Percentiles rank a stretch among this genome's conserved stretches.
Evolutionary conservation across 164 flowering plant genomes (phyloP).

Genomic region (Cinnamomum chago): DNA sequence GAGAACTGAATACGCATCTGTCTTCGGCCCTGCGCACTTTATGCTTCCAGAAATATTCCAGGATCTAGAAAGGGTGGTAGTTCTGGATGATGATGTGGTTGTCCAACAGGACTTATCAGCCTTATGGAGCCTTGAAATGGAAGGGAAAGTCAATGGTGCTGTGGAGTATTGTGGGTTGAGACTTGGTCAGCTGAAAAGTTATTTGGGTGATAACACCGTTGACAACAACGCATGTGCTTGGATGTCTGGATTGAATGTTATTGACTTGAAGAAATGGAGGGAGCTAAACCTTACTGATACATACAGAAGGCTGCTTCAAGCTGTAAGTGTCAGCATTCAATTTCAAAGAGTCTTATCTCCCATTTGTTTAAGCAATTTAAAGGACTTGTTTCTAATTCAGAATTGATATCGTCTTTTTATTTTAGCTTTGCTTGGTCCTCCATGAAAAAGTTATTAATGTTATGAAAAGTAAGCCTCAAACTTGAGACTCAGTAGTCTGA

Average conservation of each 20-base stretch:
- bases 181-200: slow-evolving; percentile 53
- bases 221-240: slow-evolving; percentile 63
- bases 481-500: too few species aligned
- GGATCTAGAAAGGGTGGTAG: slow-evolving; percentile 60
- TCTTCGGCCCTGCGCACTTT: slow-evolving; percentile 70
- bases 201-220: slow-evolving; percentile 31
- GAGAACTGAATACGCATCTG: slow-evolving; percentile 62
- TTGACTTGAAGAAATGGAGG: slow-evolving; percentile 85
- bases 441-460: too few species aligned
- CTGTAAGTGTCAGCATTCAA: slow-evolving; percentile 9
- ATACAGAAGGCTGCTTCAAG: slow-evolving; percentile 39
- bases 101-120: slow-evolving; percentile 77
- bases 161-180: slow-evolving; percentile 49
- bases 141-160: slow-evolving; percentile 83
- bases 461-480: too few species aligned
- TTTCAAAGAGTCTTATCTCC: not conserved
- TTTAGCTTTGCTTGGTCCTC: too few species aligned
- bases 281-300: slow-evolving; percentile 46
- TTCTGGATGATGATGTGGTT: slow-evolving; percentile 85
- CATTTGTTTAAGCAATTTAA: too few species aligned
- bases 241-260: slow-evolving; percentile 89
- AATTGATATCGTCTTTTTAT: too few species aligned
- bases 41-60: slow-evolving; percentile 69
- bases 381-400: too few species aligned
- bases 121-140: slow-evolving; percentile 77